Percentiles rank a stretch among this genome's conserved stretches.
Conservation (phyloP, 345 rosid species). For the Arabis alpina region DNA sequence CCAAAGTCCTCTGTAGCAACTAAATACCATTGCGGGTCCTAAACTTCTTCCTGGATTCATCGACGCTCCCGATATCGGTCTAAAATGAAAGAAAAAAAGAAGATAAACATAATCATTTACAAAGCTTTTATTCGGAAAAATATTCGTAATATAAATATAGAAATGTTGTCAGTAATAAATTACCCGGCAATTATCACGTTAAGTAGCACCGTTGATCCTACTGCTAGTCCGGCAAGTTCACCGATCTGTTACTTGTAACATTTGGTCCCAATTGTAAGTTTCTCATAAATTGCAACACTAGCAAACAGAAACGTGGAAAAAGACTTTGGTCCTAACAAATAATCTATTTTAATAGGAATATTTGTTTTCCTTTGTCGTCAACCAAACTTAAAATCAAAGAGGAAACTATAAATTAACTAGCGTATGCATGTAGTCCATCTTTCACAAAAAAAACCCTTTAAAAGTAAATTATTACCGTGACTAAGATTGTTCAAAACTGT, state of each 20-base stretch:
- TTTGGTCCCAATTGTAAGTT: neutral
- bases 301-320: neutral
- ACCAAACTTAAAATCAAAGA: neutral
- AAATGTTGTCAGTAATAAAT: too few species aligned
- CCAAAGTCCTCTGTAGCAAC: constrained; percentile 68
- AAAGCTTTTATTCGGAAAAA: neutral
- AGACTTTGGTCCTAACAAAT: neutral
- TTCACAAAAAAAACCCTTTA: constrained; percentile 5
- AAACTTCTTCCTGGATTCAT: constrained; percentile 91
- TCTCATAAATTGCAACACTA: constrained; percentile 16
- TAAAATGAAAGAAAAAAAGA: constrained; percentile 10
- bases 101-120: neutral
- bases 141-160: too few species aligned
- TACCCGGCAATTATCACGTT: constrained; percentile 95
- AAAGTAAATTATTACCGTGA: neutral
- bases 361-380: neutral
- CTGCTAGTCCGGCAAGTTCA: constrained; percentile 91
- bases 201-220: constrained; percentile 83
- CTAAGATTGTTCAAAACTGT: constrained; percentile 6
- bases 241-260: constrained; percentile 62
- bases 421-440: constrained; percentile 7
- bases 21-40: constrained; percentile 82
- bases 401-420: neutral
- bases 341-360: neutral
- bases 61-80: constrained; percentile 84